Base-by-base conservation (phyloP, 164 flowering plant species). In the Magnolia kwangsiensis region DNA sequence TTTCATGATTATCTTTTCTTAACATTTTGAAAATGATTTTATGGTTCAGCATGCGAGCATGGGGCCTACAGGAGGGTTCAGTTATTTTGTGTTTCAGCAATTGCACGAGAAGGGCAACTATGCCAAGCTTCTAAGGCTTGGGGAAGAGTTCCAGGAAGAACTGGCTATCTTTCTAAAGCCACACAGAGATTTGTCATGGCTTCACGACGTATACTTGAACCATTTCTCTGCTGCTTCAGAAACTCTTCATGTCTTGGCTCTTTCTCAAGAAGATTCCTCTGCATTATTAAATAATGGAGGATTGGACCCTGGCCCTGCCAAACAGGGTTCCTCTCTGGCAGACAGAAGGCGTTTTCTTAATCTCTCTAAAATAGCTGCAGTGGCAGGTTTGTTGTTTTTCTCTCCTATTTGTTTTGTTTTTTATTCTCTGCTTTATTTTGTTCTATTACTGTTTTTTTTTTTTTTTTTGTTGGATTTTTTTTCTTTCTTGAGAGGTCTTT, bases 131-230 rank as follows among this genome's bases (percentile, higher is more conserved):
- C 81, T 94, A 75, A 87, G 95, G 85, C 91, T 96, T 71, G 99
- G 98, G 71, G 99, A 94, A 82, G 99, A 96, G 79, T 96, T 96
- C 82, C 98, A 80, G 29, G 97, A 92, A 74, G 97, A 92, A 78
- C 85, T 96, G 7, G 86, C 85, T 72, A 80, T 80, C 67, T 96
- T 94, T 80, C 81, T 96, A 58, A 88, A 86, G 87, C 85, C 83
- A 65, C 93, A 94, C 67, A 84, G 64, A 13, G 88, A 92, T 83
- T 94, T 96, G 8, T 82, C 86, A 75, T 96, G 99, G 99, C 97
- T 96, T 82, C 99, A 96, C 81, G 91, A 94, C 79, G 63, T 94
- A 68, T 92, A 86, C 80, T 87, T 94, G 70, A 88, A 90, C 82
- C 92, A 88, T 74, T 96, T 90, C 84, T 88, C 93, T 13, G 81